These are phyloP conservation scores for Mycothermus thermophilus DNA, from an alignment of 495 filamentous ascomycete genomes.

Conservation along the genomic window DNA sequence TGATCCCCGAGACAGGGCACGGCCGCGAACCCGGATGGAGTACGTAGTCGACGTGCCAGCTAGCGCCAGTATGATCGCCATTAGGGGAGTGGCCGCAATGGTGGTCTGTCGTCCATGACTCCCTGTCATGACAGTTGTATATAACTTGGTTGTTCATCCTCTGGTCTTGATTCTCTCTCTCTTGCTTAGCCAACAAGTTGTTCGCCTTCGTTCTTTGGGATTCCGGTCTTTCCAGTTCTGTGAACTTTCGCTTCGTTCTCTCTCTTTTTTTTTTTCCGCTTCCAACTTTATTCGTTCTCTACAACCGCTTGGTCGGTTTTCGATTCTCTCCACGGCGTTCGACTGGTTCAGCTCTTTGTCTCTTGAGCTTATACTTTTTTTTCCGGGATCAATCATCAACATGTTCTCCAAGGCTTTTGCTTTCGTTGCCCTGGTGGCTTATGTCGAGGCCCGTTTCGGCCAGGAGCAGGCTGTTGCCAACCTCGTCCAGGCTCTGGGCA, in stretches of 20 bases:
- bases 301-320: slow-evolving; percentile 27
- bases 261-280: slow-evolving; percentile 31
- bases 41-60: too few species aligned
- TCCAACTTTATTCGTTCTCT: slow-evolving; percentile 23
- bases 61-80: slow-evolving; percentile 22
- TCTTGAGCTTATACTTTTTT: background rate
- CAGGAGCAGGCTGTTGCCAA: slow-evolving; percentile 36
- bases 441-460: slow-evolving; percentile 41
- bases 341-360: too few species aligned
- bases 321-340: slow-evolving; percentile 17
- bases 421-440: slow-evolving; percentile 29
- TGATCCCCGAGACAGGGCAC: too few species aligned
- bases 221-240: slow-evolving; percentile 32
- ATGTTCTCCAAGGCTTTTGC: slow-evolving; percentile 35
- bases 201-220: slow-evolving; percentile 16
- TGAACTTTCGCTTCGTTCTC: slow-evolving; percentile 32
- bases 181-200: slow-evolving; percentile 20
- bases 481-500: slow-evolving; percentile 30
- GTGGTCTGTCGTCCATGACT: slow-evolving; percentile 9
- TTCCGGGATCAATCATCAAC: slow-evolving; percentile 9
- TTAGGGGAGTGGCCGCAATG: slow-evolving; percentile 16
- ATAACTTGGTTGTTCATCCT: slow-evolving; percentile 12
- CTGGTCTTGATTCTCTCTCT: slow-evolving; percentile 20
- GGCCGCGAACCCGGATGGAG: too few species aligned
- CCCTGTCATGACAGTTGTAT: slow-evolving; percentile 10